These are phyloP conservation scores for Phlyctochytrium arcticum DNA, from an alignment of 192 early-diverging fungal species.

Conservation along the genomic window DNA sequence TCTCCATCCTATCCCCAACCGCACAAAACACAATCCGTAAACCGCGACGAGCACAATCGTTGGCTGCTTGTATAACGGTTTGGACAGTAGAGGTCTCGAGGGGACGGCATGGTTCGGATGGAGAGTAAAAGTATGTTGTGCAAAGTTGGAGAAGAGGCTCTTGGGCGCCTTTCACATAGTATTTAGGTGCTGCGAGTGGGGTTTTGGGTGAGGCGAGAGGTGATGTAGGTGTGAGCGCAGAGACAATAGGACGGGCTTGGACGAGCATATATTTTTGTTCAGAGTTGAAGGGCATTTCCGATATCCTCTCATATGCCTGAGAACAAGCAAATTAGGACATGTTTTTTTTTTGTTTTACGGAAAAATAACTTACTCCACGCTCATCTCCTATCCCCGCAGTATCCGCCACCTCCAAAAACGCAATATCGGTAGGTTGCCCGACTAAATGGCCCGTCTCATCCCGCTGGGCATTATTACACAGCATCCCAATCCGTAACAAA, in stretches of 20 bases:
- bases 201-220: background rate
- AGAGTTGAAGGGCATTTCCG: constrained; percentile 85
- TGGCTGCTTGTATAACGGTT: constrained; percentile 53
- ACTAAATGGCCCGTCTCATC: constrained; percentile 71
- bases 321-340: constrained; percentile 5
- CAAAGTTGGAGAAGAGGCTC: constrained; percentile 77
- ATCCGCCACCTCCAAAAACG: constrained; percentile 69
- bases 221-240: constrained; percentile 29
- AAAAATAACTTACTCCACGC: constrained; percentile 55
- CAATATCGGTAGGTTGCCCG: constrained; percentile 94
- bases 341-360: too few species aligned
- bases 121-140: constrained; percentile 53
- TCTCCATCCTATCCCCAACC: constrained; percentile 48
- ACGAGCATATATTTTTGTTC: constrained; percentile 96
- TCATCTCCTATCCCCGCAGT: constrained; percentile 67
- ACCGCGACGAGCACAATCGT: constrained; percentile 70
- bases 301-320: constrained; percentile 34
- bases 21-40: constrained; percentile 87
- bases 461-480: constrained; percentile 86
- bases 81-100: constrained; percentile 54
- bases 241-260: constrained; percentile 35
- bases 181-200: constrained; percentile 25
- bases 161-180: constrained; percentile 81
- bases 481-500: constrained; percentile 66
- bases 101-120: constrained; percentile 41